Conservation (phyloP, 164 flowering plant species). For the Akebia trifoliata region DNA sequence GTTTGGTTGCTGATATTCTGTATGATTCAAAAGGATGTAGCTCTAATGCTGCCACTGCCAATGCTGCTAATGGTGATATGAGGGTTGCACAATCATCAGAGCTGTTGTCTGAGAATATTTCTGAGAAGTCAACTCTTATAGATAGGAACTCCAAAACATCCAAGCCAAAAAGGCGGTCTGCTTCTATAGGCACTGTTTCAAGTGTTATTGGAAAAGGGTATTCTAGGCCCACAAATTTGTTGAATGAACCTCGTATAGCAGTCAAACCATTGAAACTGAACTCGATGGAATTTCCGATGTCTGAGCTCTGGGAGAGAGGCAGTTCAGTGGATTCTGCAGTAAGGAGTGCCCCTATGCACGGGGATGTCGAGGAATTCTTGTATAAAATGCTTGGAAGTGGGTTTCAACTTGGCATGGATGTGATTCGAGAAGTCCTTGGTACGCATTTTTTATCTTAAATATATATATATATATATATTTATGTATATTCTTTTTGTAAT, state of each 20-base stretch:
- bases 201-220: conserved; percentile 45
- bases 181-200: conserved; percentile 47
- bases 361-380: conserved; percentile 51
- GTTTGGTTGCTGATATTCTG: conserved; percentile 41
- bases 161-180: conserved; percentile 32
- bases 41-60: conserved; percentile 1
- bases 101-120: conserved; percentile 3
- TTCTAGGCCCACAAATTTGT: conserved; percentile 16
- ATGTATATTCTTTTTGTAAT: neutral
- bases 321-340: conserved; percentile 2
- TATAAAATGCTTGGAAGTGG: conserved; percentile 58
- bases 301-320: conserved; percentile 18
- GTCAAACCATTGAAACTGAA: conserved; percentile 43
- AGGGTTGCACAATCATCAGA: conserved; percentile 10
- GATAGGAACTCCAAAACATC: conserved; percentile 22
- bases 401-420: conserved; percentile 40
- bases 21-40: conserved; percentile 19
- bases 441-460: conserved; percentile 2
- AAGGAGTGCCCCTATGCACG: conserved; percentile 18
- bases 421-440: conserved; percentile 56
- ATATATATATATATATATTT: neutral
- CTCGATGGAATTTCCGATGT: conserved; percentile 13
- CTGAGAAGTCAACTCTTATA: conserved; percentile 12
- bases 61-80: conserved; percentile 15
- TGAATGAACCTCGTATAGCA: conserved; percentile 19